Evolutionary conservation across 2,329 filamentous ascomycete species (phyloP), one percentile per base, ranked within the genome.

Genomic region (Ceratocystis lukuohia): DNA sequence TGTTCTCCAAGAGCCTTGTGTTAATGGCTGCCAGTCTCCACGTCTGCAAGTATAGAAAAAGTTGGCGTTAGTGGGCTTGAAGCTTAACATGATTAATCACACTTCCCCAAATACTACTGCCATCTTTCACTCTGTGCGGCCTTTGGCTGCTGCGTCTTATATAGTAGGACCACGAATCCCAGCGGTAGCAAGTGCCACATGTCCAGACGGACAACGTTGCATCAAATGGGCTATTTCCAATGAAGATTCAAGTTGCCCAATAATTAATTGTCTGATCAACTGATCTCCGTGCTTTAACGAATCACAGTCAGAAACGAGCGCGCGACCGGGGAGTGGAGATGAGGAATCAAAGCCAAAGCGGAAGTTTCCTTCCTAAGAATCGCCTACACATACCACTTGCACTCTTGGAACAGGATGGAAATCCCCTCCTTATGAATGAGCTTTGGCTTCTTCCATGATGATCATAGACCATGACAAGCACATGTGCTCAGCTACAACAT

Each of bases 171-270:
- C 28, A 59, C 6, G 28, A 10, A 59, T 59, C 56, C 28, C 48
- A 53, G 48, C 48, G 48, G 22, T 10, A 53, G 56, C 56, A 37
- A 59, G 56, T 59, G 33, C 56, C 56, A 59, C 56, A 37, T 28
- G 2, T 37, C 8, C 28, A 59, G 56, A 10, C 56, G 12, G 33
- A 5, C 56, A 59, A n/a, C 28, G 56, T 59, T 59, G 56, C 56
- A 59, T 59, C 7, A 37, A 41, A 15, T 59, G 56, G 56, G 28
- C 6, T n/a, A 59, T 37, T 59, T 17, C 7, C 8, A 30, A 25
- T 33, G n/a, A 33, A 30, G 53, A 33, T 37, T 15, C 53, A 33
- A 33, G 15, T 20, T 59, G 53, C 53, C 33, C 53, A 59, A 59
- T 53, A 59, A 20, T 59, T 20, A 59, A 20, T 59, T 37, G 28